Percentiles rank a stretch among this genome's conserved stretches.
Evolutionary conservation across 805 yeast genomes (phyloP).

Genomic region (Wickerhamiella spandovensis): DNA sequence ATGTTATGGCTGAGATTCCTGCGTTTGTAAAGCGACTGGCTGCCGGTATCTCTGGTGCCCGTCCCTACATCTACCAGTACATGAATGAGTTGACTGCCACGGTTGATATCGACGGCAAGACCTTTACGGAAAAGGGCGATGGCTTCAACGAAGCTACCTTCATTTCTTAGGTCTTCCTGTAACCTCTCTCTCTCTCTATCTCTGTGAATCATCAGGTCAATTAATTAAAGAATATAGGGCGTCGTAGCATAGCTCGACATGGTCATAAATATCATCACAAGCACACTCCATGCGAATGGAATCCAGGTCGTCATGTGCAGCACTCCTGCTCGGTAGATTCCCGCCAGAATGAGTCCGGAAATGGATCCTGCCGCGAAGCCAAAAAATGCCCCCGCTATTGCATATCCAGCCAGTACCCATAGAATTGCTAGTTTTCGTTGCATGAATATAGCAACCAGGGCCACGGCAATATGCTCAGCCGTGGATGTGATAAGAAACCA

Average conservation of each 20-base stretch:
- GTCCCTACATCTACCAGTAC: constrained; percentile 93
- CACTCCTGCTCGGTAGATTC: constrained; percentile 66
- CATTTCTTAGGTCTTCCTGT: constrained; percentile 30
- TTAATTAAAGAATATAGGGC: constrained; percentile 17
- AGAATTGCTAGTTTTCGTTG: constrained; percentile 30
- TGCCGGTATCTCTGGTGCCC: constrained; percentile 88
- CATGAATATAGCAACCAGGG: constrained; percentile 42
- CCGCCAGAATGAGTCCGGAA: constrained; percentile 60
- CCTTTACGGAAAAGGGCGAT: constrained; percentile 41
- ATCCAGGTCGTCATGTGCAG: constrained; percentile 92
- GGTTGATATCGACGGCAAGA: constrained; percentile 29
- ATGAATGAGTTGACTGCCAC: constrained; percentile 47
- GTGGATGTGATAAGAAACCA: constrained; percentile 68
- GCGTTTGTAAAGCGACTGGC: constrained; percentile 86
- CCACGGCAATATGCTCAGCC: constrained; percentile 51
- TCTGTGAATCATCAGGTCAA: background rate
- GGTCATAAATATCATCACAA: constrained; percentile 53
- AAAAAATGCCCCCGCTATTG: constrained; percentile 27
- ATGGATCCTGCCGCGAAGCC: constrained; percentile 65
- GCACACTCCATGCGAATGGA: constrained; percentile 69
- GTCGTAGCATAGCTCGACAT: constrained; percentile 52
- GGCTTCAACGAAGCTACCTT: constrained; percentile 75
- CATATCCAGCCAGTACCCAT: constrained; percentile 28
- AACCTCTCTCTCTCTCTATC: background rate
- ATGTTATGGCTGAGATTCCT: constrained; percentile 96